Evolutionary conservation across 345 rosid genomes (phyloP).

Genomic region (Citrus australasica): DNA sequence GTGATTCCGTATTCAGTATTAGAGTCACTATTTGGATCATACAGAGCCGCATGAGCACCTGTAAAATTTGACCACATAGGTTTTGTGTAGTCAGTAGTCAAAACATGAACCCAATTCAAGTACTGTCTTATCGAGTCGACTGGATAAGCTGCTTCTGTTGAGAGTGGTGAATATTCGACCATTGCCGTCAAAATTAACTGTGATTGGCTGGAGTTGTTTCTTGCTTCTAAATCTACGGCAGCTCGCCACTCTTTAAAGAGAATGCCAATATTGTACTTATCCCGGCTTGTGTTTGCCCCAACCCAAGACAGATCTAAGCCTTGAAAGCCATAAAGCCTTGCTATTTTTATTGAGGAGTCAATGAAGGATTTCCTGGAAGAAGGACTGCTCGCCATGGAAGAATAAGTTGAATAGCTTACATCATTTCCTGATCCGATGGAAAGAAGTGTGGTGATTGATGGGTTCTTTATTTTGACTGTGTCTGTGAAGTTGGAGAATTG

Average conservation of each 20-base stretch:
- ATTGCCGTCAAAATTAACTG: constrained; percentile 9
- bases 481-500: too few species aligned
- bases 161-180: too few species aligned
- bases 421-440: neutral
- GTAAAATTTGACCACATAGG: constrained; percentile 16
- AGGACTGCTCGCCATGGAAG: neutral
- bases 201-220: neutral
- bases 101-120: constrained; percentile 24
- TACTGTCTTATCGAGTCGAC: constrained; percentile 7
- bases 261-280: neutral
- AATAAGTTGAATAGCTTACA: neutral
- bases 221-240: constrained; percentile 11
- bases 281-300: neutral
- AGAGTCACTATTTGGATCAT: neutral
- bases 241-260: constrained; percentile 1
- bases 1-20: constrained; percentile 17
- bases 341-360: neutral
- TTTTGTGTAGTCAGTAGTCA: constrained; percentile 12
- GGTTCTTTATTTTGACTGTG: too few species aligned
- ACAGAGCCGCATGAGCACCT: constrained; percentile 19
- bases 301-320: constrained; percentile 28
- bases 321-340: neutral
- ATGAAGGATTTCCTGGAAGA: constrained; percentile 7
- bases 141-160: too few species aligned
- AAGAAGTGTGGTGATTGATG: constrained; percentile 8